phyloP scores from a whole-genome alignment of 139 green algal species.

The Volvox africanus region DNA sequence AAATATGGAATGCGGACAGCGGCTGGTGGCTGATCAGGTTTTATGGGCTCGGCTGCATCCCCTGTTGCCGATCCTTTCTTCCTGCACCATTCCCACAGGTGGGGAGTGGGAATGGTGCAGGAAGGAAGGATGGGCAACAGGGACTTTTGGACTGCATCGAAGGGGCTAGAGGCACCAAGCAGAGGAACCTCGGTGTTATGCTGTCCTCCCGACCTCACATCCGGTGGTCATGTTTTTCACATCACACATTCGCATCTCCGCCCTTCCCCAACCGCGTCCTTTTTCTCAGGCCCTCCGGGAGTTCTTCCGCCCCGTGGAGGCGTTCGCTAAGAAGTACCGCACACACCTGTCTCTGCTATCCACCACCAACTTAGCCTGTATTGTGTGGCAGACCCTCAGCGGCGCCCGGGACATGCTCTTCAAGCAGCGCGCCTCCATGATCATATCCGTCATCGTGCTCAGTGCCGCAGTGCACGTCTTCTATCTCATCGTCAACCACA shows the following conservation, averaged over 20 bases:
- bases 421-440: constrained; percentile 56
- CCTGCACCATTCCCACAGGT: too few species aligned
- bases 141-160: too few species aligned
- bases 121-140: too few species aligned
- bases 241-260: neutral
- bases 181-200: too few species aligned
- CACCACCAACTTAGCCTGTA: constrained; percentile 74
- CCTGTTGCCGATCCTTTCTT: too few species aligned
- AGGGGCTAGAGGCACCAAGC: too few species aligned
- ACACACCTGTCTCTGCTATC: constrained; percentile 63
- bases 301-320: constrained; percentile 32
- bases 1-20: neutral
- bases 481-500: constrained; percentile 66
- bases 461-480: constrained; percentile 67
- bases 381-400: constrained; percentile 87
- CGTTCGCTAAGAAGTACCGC: constrained; percentile 66
- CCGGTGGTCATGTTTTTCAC: neutral
- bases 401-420: constrained; percentile 63
- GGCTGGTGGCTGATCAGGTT: too few species aligned
- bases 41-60: neutral
- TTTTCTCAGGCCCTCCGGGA: constrained; percentile 23
- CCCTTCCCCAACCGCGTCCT: neutral
- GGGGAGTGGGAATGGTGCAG: too few species aligned
- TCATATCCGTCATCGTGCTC: constrained; percentile 74
- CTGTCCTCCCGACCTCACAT: too few species aligned